Percentiles rank a stretch among this genome's conserved stretches.
Evolutionary conservation across 2,329 filamentous ascomycete species (phyloP).

Genomic region (Capronia epimyces): DNA sequence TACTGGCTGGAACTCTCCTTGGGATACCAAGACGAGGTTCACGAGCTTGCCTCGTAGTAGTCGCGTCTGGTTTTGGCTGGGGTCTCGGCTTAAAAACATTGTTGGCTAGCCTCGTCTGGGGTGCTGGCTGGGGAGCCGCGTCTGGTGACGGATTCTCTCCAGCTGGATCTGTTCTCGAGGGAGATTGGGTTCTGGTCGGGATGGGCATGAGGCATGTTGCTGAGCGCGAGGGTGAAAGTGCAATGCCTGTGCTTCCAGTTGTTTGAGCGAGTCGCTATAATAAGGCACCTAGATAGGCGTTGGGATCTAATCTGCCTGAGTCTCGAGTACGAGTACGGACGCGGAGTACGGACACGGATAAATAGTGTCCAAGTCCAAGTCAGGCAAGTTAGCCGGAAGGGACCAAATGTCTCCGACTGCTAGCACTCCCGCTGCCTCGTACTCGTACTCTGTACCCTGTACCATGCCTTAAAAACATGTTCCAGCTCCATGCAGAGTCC

Average conservation of each 20-base stretch:
- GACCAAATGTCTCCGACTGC: neutral
- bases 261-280: too few relatives aligned
- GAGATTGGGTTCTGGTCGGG: neutral
- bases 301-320: too few relatives aligned
- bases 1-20: neutral
- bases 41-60: neutral
- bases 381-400: neutral
- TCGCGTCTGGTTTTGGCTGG: neutral
- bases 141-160: neutral
- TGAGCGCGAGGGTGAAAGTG: neutral
- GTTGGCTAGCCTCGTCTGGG: neutral
- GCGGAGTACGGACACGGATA: too few relatives aligned
- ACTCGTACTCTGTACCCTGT: too few relatives aligned
- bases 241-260: too few relatives aligned
- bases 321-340: too few relatives aligned
- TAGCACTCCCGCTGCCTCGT: too few relatives aligned
- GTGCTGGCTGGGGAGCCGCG: neutral
- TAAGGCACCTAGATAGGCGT: too few relatives aligned
- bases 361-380: neutral
- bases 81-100: neutral
- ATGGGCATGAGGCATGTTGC: slow-evolving; percentile 4
- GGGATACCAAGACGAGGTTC: neutral
- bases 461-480: too few relatives aligned
- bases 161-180: neutral
- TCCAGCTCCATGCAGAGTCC: too few relatives aligned